Base-by-base conservation (phyloP, 2,329 filamentous ascomycete species). In the Cryphonectria carpinicola region DNA sequence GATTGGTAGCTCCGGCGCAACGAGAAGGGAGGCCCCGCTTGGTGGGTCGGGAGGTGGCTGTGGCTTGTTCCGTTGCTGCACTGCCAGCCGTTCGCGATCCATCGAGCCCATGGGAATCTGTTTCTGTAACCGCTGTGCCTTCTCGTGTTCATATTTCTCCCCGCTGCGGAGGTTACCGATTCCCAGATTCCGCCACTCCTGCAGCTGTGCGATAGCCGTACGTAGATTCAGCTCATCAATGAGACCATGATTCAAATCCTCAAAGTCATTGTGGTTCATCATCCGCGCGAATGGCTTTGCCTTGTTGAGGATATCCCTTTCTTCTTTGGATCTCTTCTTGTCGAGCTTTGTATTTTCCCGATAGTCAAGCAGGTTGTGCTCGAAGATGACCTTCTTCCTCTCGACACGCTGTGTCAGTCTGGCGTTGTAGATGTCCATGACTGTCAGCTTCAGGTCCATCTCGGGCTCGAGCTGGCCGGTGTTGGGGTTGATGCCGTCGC, bases 351-450 rank as follows among this genome's bases (percentile, higher is more conserved):
- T 92, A 79, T 97, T 97, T 80, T 97, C 97, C 73, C 94, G 88
- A 78, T 99, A 99, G 69, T 99, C 95, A 4, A 99, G 85, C 39
- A 99, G 85, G 72, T 93, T 93, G 81, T 99, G 96, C 78, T 98
- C 95, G 76, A 99, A 98, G 7, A 99, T 92, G 66, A 98, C 92
- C 83, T 96, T 97, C 82, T 99, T 99, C 62, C 96, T 88, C 77
- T 98, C 95, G 8, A 95, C 95, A 75, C 96, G 90, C 70, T 95
- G 92, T 2, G 95, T 97, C 25, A 99, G 84, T 5, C 95, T 90
- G 70, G 92, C 92, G 78, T 99, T 99, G 85, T 99, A 99, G 66
- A 99, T 97, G 74, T 97, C 94, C 90, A 99, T 98, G 28, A 99
- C 94, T 0, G 94, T 97, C 83, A 98, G 90, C 85, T 99, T 99